Conservation (phyloP, 106 monocot species). For the Dendrobium officinale region DNA sequence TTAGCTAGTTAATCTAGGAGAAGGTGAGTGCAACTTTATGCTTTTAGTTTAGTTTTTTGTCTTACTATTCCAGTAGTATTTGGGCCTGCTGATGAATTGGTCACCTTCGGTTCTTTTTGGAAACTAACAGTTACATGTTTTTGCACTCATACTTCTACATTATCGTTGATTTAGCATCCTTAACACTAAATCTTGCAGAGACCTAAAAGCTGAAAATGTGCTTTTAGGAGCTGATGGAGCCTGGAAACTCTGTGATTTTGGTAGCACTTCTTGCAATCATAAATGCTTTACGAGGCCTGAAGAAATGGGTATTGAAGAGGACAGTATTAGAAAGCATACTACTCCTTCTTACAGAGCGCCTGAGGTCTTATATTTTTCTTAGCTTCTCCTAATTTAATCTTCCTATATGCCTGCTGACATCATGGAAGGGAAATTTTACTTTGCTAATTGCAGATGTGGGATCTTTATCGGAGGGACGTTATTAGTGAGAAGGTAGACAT, state of each 20-base stretch:
- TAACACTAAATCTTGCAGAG: constrained; percentile 20
- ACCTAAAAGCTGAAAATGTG: constrained; percentile 62
- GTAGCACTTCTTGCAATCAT: constrained; percentile 62
- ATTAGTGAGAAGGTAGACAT: constrained; percentile 14
- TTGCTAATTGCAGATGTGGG: constrained; percentile 10
- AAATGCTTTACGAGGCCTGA: constrained; percentile 48
- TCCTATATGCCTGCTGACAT: neutral
- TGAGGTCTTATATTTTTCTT: constrained; percentile 1
- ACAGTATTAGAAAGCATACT: constrained; percentile 54
- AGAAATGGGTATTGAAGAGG: constrained; percentile 68
- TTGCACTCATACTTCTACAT: neutral
- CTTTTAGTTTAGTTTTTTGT: neutral
- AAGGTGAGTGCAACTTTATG: neutral
- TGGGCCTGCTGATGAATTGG: neutral
- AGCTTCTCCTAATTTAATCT: neutral
- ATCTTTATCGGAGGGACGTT: constrained; percentile 6
- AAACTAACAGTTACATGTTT: neutral
- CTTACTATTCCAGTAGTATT: neutral
- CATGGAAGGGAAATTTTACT: neutral
- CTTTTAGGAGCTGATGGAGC: constrained; percentile 49
- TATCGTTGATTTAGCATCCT: neutral
- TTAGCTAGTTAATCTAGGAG: neutral
- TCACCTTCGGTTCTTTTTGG: neutral
- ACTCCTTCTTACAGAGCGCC: constrained; percentile 61
- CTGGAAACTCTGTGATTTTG: constrained; percentile 65